Evolutionary conservation across 257 asterid genomes (phyloP).

Genomic region (Nicotiana benthamiana): DNA sequence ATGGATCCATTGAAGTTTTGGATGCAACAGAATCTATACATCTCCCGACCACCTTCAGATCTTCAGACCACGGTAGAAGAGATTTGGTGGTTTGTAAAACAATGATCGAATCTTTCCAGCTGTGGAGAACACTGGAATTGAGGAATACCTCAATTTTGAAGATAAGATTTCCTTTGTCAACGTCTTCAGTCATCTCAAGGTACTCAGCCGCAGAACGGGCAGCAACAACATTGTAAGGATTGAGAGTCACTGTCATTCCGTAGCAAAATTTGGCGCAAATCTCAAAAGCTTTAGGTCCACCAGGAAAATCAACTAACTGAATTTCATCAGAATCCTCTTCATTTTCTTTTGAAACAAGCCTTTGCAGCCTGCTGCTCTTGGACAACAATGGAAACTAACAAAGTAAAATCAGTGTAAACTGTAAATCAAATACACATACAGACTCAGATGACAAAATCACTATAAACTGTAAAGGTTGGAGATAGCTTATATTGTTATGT

Average conservation of each 20-base stretch:
- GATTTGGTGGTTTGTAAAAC: slow-evolving; percentile 71
- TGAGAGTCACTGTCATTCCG: slow-evolving; percentile 75
- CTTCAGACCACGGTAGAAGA: slow-evolving; percentile 77
- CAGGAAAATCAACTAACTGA: slow-evolving; percentile 63
- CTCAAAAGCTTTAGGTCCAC: slow-evolving; percentile 88
- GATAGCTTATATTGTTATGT: not conserved
- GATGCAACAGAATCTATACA: slow-evolving; percentile 80
- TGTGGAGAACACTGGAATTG: slow-evolving; percentile 68
- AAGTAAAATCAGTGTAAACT: not conserved
- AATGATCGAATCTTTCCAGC: slow-evolving; percentile 92
- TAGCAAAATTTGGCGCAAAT: slow-evolving; percentile 91
- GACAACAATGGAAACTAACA: slow-evolving; percentile 86
- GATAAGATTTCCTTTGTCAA: slow-evolving; percentile 72
- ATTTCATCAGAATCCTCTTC: slow-evolving; percentile 48
- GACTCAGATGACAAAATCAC: too few relatives aligned
- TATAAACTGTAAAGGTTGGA: too few relatives aligned
- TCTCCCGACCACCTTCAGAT: slow-evolving; percentile 62
- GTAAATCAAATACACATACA: not conserved
- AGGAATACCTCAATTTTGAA: slow-evolving; percentile 78
- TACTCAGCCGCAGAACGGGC: slow-evolving; percentile 87
- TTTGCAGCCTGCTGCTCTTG: slow-evolving; percentile 70
- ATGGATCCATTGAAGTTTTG: slow-evolving; percentile 81
- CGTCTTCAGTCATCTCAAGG: slow-evolving; percentile 81
- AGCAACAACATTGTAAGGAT: slow-evolving; percentile 78
- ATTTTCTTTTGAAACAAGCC: slow-evolving; percentile 32